Evolutionary conservation across 1,139 yeast genomes (phyloP).

Genomic region (Taphrina populina): DNA sequence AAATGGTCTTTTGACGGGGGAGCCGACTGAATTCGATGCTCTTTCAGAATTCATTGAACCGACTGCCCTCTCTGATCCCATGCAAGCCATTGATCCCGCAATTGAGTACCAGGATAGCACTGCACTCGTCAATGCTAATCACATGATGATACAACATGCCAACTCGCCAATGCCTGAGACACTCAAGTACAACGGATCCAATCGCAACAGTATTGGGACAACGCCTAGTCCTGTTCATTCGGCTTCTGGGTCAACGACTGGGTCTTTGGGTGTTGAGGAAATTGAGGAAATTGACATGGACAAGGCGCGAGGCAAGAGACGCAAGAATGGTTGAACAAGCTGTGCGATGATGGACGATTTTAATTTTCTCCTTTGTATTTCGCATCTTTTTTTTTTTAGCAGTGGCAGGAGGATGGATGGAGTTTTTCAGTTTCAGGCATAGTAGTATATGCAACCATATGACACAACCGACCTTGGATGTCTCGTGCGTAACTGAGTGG

Average conservation of each 20-base stretch:
- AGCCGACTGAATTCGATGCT: slow-evolving; percentile 18
- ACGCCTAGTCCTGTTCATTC: slow-evolving; percentile 6
- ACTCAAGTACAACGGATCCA: not conserved
- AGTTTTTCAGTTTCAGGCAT: no score
- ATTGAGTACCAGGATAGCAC: no score
- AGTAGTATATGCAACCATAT: no score
- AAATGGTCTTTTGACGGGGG: no score
- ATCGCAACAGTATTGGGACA: not conserved
- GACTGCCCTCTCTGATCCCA: not conserved
- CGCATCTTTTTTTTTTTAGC: no score
- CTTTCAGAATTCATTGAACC: slow-evolving; percentile 11
- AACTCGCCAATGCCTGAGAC: not conserved
- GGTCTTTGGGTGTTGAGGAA: slow-evolving; percentile 18
- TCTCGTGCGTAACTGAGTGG: no score
- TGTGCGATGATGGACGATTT: no score
- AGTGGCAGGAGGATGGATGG: no score
- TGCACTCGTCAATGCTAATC: not conserved
- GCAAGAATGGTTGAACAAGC: slow-evolving; percentile 10
- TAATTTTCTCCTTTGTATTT: no score
- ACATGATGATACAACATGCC: slow-evolving; percentile 1
- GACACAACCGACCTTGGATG: no score
- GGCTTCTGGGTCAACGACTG: slow-evolving; percentile 12
- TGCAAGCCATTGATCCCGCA: not conserved
- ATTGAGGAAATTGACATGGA: slow-evolving; percentile 33
- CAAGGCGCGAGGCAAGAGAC: slow-evolving; percentile 28